phyloP scores from a whole-genome alignment of 148 eudicot genomes.

The Dysphania ambrosioides region DNA sequence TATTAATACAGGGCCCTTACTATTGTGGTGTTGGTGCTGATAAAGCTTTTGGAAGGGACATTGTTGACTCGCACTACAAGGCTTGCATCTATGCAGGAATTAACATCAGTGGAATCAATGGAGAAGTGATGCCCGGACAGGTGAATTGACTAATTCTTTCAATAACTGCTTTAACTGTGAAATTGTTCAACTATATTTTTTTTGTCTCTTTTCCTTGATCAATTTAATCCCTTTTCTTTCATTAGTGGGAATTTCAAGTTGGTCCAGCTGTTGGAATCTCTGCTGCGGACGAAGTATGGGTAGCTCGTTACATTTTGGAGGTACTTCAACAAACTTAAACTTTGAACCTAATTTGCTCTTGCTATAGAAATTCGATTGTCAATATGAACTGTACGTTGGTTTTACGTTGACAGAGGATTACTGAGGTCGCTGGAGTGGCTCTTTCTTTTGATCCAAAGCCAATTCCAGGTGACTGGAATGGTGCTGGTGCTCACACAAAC shows the following conservation, averaged over 20 bases:
- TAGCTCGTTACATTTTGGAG: conserved; percentile 60
- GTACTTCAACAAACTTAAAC: conserved; percentile 20
- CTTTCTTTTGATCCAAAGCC: conserved; percentile 59
- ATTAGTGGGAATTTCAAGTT: conserved; percentile 65
- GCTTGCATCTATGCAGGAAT: conserved; percentile 57
- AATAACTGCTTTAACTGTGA: too few relatives aligned
- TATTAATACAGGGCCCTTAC: conserved; percentile 42
- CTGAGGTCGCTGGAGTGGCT: conserved; percentile 52
- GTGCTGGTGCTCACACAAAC: conserved; percentile 80
- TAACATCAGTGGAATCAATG: conserved; percentile 56
- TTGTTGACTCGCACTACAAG: conserved; percentile 59
- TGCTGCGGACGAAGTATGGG: conserved; percentile 58
- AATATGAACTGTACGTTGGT: not conserved
- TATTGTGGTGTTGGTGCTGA: conserved; percentile 61
- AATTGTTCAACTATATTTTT: not conserved
- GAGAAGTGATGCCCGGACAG: conserved; percentile 73
- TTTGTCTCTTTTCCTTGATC: not conserved
- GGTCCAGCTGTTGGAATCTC: conserved; percentile 62
- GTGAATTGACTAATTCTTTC: conserved; percentile 18
- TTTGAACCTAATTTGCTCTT: not conserved
- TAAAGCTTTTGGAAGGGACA: conserved; percentile 60
- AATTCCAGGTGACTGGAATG: conserved; percentile 74
- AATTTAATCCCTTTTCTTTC: not conserved
- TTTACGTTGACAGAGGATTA: conserved; percentile 41
- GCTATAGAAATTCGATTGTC: not conserved